phyloP scores from a whole-genome alignment of 2,329 filamentous ascomycete genomes.

The Aaosphaeria pasadenensis region DNA sequence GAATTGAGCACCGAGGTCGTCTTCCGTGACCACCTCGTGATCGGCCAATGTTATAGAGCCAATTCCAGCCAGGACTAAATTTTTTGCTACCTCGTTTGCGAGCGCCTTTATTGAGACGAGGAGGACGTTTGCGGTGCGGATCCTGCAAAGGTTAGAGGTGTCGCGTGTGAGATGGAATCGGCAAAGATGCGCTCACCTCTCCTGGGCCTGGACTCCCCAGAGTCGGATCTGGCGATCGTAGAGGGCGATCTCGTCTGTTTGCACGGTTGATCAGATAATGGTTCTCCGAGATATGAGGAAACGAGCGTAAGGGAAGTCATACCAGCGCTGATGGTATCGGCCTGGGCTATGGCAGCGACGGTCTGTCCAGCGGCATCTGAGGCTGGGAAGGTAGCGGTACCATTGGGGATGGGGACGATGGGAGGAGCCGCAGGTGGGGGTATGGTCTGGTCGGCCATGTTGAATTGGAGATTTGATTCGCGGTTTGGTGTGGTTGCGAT shows the following conservation, averaged over 20 bases:
- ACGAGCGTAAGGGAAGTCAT: background rate
- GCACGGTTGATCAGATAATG: constrained; percentile 1
- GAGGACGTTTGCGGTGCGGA: constrained; percentile 84
- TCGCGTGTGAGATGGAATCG: background rate
- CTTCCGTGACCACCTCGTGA: constrained; percentile 68
- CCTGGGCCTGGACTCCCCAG: constrained; percentile 94
- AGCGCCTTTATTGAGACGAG: constrained; percentile 85
- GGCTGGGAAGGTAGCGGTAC: constrained; percentile 15
- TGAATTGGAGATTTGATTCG: background rate
- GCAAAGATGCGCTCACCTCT: constrained; percentile 49
- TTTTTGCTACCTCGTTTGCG: constrained; percentile 94
- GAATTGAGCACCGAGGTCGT: constrained; percentile 69
- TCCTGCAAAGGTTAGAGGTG: constrained; percentile 48
- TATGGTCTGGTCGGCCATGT: background rate
- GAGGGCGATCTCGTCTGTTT: constrained; percentile 84
- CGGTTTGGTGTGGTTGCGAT: background rate
- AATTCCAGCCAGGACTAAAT: constrained; percentile 90
- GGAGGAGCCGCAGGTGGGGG: constrained; percentile 1
- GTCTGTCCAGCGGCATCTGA: constrained; percentile 35
- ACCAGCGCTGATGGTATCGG: constrained; percentile 42
- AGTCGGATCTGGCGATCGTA: constrained; percentile 97
- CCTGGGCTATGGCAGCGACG: constrained; percentile 36
- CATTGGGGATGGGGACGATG: background rate
- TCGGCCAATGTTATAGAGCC: constrained; percentile 88
- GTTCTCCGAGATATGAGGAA: background rate